These are phyloP conservation scores for Chaetomium sp. DNA, from an alignment of 2,329 filamentous ascomycete genomes.

Conservation along the genomic window DNA sequence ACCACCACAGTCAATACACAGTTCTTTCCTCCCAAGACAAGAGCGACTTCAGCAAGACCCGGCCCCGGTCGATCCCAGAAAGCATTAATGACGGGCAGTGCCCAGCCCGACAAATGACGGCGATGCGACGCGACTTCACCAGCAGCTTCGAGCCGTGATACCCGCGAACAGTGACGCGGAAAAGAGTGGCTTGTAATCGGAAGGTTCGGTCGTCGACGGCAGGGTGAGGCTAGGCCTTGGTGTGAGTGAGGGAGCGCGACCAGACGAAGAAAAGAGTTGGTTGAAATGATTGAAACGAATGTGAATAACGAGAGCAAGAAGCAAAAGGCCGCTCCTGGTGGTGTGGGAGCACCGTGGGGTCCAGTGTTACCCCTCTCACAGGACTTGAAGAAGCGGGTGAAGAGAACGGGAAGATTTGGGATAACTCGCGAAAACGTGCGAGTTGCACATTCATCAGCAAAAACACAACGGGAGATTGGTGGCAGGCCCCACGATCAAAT, in stretches of 20 bases:
- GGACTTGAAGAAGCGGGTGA: slow-evolving; percentile 14
- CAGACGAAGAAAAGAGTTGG: neutral
- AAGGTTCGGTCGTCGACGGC: neutral
- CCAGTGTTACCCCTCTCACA: slow-evolving; percentile 18
- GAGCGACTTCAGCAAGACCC: too few relatives aligned
- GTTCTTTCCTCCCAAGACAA: too few relatives aligned
- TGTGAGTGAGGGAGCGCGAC: neutral
- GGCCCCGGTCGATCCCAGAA: too few relatives aligned
- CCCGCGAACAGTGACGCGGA: slow-evolving; percentile 10
- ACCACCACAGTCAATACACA: too few relatives aligned
- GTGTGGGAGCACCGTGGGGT: slow-evolving; percentile 16
- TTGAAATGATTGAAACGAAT: slow-evolving; percentile 14
- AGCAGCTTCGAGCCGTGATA: neutral
- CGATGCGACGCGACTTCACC: too few relatives aligned
- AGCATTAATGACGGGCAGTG: too few relatives aligned
- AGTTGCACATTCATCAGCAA: slow-evolving; percentile 11
- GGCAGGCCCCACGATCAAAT: slow-evolving; percentile 20
- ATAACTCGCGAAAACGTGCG: slow-evolving; percentile 13
- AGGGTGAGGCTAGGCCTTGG: slow-evolving; percentile 1
- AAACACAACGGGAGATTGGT: slow-evolving; percentile 20
- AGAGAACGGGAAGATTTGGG: slow-evolving; percentile 15
- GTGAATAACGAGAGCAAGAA: slow-evolving; percentile 21
- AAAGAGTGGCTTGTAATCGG: neutral
- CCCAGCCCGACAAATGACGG: too few relatives aligned
- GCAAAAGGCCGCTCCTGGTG: slow-evolving; percentile 13